Base-by-base conservation (phyloP, 2,329 filamentous ascomycete genomes). In the Aureobasidium sp. region DNA sequence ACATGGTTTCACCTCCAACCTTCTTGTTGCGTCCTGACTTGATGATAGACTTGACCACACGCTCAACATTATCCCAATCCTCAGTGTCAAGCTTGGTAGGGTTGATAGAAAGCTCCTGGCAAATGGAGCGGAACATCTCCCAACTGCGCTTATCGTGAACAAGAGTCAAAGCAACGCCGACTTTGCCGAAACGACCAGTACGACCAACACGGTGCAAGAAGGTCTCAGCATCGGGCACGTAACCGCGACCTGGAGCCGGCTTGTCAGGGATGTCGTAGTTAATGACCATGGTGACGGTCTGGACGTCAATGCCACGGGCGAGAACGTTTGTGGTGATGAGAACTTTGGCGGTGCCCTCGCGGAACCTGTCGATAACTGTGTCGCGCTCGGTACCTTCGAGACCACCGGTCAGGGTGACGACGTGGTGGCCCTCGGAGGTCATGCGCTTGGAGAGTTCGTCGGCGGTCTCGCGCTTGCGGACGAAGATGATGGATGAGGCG, bases 151-250 rank as follows among this genome's bases (percentile, higher is more conserved):
- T 85, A 76, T 95, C 91, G 68, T 91, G 90, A 59, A 99, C 90
- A 69, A 99, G 97, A 66, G 89, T 95, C 72, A 99, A 92, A 63
- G 90, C 92, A 68, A 97, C 94, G 70, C 94, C 94, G 37, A 97
- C 91, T 74, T 93, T 92, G 62, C 94, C 94, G 69, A 99, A 99
- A 67, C 94, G 90, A 66, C 94, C 94, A 15, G 94, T 99, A 71
- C 94, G 91, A 64, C 94, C 94, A 69, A 99, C 99, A 72, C 94
- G 89, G 81, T 99, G 94, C 53, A 99, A 87, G 72, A 99, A 99
- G 0, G 94, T 99, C 78, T 97, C 92, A 50, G 86, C 86, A 71
- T 99, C 94, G 59, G 59, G 59, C 25, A 61, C 25, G 9, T 42
- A 53, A 36, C 49, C 48, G n/a, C 49, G 48, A 39, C 49, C 15